Evolutionary conservation across 2,329 filamentous ascomycete species (phyloP), one percentile per base, ranked within the genome.

Genomic region (Macrophomina phaseolina): DNA sequence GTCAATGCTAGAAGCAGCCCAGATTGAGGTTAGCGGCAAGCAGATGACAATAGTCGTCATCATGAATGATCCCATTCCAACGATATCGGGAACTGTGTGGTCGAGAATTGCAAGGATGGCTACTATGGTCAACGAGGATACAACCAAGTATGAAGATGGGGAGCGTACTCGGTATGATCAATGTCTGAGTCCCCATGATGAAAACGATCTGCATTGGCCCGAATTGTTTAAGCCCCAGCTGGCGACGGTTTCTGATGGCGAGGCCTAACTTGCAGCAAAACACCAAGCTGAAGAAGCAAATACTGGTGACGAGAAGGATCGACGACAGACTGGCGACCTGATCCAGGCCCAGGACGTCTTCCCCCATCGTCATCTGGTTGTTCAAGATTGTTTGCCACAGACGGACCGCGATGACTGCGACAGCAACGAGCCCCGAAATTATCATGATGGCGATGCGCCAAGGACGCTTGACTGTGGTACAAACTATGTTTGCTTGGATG

Each of bases 131-230:
- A 74, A 72, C 69, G 48, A 32, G 45, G 4, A 38, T 68, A 6
- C n/a, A 9, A 52, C 28, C 12, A 38, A 67, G 45, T 5, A 2
- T 5, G n/a, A 14, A 30, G n/a, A 6, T 14, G 11, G 5, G 12
- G 46, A 8, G 62, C 71, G 36, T 73, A 89, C 88, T 84, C 73
- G 89, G 89, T 68, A 90, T 80, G 40, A 88, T 73, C 81, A 91
- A 82, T 1, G 88, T 90, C 77, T 90, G 88, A 68, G 86, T 88
- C 56, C 87, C 86, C 84, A 90, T 89, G 71, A 90, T 84, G 74
- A 89, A 89, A 68, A 91, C 86, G 66, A 89, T 84, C 71, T 89
- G 86, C 82, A 91, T 87, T 1, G 87, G 86, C 9, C 87, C 87
- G 72, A 89, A 90, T 65, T 86, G 83, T 65, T 80, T 82, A 72